Conservation (phyloP, 2,329 filamentous ascomycete genomes). For the Boeremia exigua region DNA sequence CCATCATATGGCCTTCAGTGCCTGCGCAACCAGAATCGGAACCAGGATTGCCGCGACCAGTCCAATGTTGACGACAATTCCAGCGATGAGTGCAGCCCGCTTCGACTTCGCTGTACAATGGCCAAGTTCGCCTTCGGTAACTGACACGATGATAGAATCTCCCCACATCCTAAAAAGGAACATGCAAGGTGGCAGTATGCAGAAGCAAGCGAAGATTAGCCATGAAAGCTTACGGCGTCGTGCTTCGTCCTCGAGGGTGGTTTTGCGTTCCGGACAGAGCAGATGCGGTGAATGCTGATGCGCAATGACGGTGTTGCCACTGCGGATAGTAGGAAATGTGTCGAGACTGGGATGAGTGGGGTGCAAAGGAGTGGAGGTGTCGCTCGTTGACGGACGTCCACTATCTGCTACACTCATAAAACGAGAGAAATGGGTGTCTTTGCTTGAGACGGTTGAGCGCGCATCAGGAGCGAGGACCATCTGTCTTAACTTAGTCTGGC, state of each 20-base stretch:
- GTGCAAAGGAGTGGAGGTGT: slow-evolving; percentile 38
- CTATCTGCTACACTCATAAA: slow-evolving; percentile 23
- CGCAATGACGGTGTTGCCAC: slow-evolving; percentile 1
- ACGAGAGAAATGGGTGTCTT: slow-evolving; percentile 29
- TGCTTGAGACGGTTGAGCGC: slow-evolving; percentile 27
- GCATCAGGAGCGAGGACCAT: slow-evolving; percentile 42
- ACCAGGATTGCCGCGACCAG: slow-evolving; percentile 32
- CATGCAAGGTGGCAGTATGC: slow-evolving; percentile 44
- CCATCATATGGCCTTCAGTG: slow-evolving; percentile 24
- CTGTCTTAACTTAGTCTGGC: slow-evolving; percentile 43
- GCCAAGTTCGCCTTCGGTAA: slow-evolving; percentile 40
- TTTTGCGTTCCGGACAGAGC: slow-evolving; percentile 35
- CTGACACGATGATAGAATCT: slow-evolving; percentile 38
- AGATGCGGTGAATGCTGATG: slow-evolving; percentile 37
- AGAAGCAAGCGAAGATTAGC: slow-evolving; percentile 42
- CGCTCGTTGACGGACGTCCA: slow-evolving; percentile 39
- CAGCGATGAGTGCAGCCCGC: slow-evolving; percentile 36
- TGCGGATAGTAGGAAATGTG: slow-evolving; percentile 17
- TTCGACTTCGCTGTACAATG: slow-evolving; percentile 41
- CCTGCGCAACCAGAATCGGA: slow-evolving; percentile 33
- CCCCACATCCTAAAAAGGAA: slow-evolving; percentile 45
- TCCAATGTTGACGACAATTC: slow-evolving; percentile 37
- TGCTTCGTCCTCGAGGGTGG: slow-evolving; percentile 32
- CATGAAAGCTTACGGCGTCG: slow-evolving; percentile 40
- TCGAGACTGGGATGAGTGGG: slow-evolving; percentile 24